Base-by-base conservation (phyloP, 768 basidiomycete species). In the Lactifluus volemus region DNA sequence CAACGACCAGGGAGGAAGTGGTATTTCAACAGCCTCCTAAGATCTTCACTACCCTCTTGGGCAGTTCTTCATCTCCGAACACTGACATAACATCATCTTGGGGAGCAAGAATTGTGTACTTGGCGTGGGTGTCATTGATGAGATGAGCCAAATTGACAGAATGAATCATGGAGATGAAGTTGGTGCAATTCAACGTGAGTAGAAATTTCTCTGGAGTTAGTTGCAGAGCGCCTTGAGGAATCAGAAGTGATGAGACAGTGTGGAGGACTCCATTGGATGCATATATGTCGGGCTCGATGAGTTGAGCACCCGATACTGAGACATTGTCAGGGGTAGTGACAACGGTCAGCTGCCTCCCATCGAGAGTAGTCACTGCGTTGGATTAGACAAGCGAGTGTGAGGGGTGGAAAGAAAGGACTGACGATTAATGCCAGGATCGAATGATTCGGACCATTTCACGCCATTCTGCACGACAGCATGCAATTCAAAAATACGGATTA, bases 191-290 rank as follows among this genome's bases (percentile, higher is more conserved):
- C 62, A 98, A 79, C 3, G 91, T 85, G 10, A 98, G 82, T 17
- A 99, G 86, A 65, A 88, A 92, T 73, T 98, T 98, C 76, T 98
- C 97, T 17, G 95, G 89, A 4, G 95, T 98, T 48, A 94, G 75
- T 61, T 83, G 77, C 25, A 96, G 81, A 49, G 89, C 80, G 15
- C 83, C 85, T 3, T 81, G 78, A 7, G 92, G 89, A 11, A 95
- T 72, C 14, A 99, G 81, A 25, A 98, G 82, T 14, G 84, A 82
- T 14, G 89, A 89, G 29, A 98, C 81, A 47, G 92, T 82, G 72
- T 99, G 97, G 15, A 98, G 71, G 48, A 98, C 97, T 51, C 96
- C 97, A 68, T 99, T 99, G 34, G 89, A 86, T 5, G 91, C 95
- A 68, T 94, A 93, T 39, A 97, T 83, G 68, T 99, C 92, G 6